Evolutionary conservation across 331 rosid species (phyloP), one percentile per base, ranked within the genome.

Genomic region (Rosa hybrid): DNA sequence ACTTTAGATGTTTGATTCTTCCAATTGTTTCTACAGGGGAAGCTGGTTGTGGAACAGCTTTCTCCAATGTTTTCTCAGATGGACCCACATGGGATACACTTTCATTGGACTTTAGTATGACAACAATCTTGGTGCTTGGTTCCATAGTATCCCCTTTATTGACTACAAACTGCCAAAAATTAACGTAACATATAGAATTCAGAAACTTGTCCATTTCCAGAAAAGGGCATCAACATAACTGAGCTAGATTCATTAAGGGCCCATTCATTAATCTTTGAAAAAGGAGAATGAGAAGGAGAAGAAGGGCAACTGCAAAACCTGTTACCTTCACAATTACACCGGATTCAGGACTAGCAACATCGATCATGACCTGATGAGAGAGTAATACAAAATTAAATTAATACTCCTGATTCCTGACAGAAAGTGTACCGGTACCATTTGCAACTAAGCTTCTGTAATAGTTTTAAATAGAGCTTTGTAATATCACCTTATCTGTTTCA

Each of bases 101-200:
- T 60, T 91, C 97, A 86, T 83, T 91, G 77, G 97, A 90, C 83
- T 90, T 91, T 82, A 96, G 90, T 82, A 93, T 91, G 80, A 93
- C 83, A 81, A 96, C 96, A 91, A 27, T 90, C 92, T 90, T 90
- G 87, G 90, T 82, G 48, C 97, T 96, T 60, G 96, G 93, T 81
- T 84, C 93, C 77, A 93, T 96, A n/a, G 96, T 93, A 81, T 93
- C 96, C 17, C 97, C 97, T 91, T 93, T 96, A 75, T 86, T 91
- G 85, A 90, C 96, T 79, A 91, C 90, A 82, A 93, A 86, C 97
- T 93, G 87, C 76, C 44, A 57, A 80, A 41, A 72, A 79, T 86
- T 82, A 70, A 80, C 63, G 57, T 67, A 62, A 83, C 64, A 57
- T n/a, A 42, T 42, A 23, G 74, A 81, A 74, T 48, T 49, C 11